Conservation (phyloP, 2,329 filamentous ascomycete species). For the Trichoderma endophyticum region DNA sequence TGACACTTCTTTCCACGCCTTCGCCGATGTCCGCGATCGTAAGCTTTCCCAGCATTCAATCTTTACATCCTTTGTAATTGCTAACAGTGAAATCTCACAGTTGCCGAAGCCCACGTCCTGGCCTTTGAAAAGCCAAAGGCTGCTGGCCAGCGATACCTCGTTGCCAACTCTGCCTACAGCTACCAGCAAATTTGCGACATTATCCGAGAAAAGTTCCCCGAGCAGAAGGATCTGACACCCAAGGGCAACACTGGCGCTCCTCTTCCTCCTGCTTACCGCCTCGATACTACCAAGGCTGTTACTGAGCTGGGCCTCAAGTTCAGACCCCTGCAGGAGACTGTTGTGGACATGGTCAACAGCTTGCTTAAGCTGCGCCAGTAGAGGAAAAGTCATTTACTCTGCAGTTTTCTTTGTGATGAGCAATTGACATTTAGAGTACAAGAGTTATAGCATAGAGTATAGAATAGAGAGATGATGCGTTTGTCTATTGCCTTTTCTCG, state of each 20-base stretch:
- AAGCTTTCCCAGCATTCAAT: not conserved
- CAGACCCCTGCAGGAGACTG: not conserved
- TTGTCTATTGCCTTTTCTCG: not conserved
- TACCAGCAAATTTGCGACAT: constrained; percentile 5
- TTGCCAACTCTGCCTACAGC: not conserved
- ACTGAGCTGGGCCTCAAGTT: not conserved
- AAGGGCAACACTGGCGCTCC: not conserved
- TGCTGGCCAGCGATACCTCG: not conserved
- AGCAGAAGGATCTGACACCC: not conserved
- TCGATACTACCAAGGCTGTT: not conserved
- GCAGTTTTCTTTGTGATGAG: not conserved
- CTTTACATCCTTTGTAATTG: fast-evolving
- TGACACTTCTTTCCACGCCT: not conserved
- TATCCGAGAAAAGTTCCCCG: not conserved
- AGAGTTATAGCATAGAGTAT: not conserved
- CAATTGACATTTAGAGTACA: not conserved
- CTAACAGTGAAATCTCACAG: not conserved
- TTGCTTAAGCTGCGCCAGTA: not conserved
- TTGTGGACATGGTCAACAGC: constrained; percentile 4
- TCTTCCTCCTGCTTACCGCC: not conserved
- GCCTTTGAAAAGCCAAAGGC: constrained; percentile 1
- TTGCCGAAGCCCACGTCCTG: not conserved
- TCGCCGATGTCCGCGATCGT: constrained; percentile 2
- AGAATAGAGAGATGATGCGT: not conserved
- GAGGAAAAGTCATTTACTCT: not conserved